Evolutionary conservation across 352 stramenopile species (phyloP), one percentile per base, ranked within the genome.

Genomic region (Saprolegnia diclina): DNA sequence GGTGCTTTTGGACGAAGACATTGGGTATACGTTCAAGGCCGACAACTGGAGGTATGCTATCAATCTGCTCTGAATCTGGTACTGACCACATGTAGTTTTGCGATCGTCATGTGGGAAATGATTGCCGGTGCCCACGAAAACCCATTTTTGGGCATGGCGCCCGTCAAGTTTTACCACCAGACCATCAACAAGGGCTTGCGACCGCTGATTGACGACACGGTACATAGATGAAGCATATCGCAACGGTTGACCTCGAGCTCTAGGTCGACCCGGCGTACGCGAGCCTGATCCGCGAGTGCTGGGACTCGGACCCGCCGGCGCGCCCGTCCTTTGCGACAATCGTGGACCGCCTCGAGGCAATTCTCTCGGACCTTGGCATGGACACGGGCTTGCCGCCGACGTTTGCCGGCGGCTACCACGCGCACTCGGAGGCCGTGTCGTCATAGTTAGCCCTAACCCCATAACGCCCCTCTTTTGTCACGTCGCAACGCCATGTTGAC

Each of bases 21-120:
- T 94, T 55, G 87, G 87, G 22, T 95, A 95, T 70, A 88, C 87
- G 7, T 92, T 95, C 76, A 95, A 94, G 72, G 87, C 87, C 24
- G 87, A 95, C 75, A 95, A 94, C 66, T 95, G 87, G 85, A 95
- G 86, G 86, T 94, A 19, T n/a, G 6, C 29, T 52, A 2, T 10
- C 26, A 18, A n/a, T 10, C 19, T 37, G 18, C 18, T 16, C 16
- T 14, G 38, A 4, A 0, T 55, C 7, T 21, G 22, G 42, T 42
- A 24, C 13, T 2, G 2, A 13, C 2, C n/a, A 55, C 19, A 6
- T 38, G 48, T 44, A 94, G 87, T 70, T 94, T 95, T 76, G 87
- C 85, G 22, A 88, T 95, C 64, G 87, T 95, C 21, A 95, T 95
- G 87, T 95, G 87, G 87, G 87, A 95, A 75, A 94, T 95, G 80